phyloP scores from a whole-genome alignment of 1,284 basidiomycete genomes.

The Ganoderma lucidum region DNA sequence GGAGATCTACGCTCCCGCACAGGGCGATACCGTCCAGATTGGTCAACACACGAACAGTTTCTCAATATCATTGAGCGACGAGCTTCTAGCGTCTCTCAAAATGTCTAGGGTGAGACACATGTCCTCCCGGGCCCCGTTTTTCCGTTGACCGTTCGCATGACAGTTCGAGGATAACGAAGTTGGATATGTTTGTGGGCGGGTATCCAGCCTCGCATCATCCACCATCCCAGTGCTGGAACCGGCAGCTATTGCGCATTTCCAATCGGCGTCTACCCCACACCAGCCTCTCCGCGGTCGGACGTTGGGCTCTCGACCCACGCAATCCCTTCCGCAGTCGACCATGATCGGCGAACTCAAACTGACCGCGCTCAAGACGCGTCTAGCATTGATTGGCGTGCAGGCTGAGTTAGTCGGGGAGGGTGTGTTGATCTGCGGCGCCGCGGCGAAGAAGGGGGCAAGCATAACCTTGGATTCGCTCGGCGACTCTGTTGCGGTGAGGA shows the following conservation, averaged over 20 bases:
- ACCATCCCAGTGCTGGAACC: slow-evolving; percentile 75
- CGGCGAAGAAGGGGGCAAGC: slow-evolving; percentile 53
- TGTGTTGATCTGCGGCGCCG: slow-evolving; percentile 88
- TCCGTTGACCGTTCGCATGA: slow-evolving; percentile 17
- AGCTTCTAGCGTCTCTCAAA: slow-evolving; percentile 79
- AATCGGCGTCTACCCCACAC: slow-evolving; percentile 39
- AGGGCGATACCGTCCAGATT: slow-evolving; percentile 84
- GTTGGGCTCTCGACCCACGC: slow-evolving; percentile 67
- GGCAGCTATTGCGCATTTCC: slow-evolving; percentile 36
- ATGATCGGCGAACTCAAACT: slow-evolving; percentile 97
- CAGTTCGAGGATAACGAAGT: slow-evolving; percentile 99
- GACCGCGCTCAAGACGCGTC: slow-evolving; percentile 81
- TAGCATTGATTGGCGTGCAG: slow-evolving; percentile 79
- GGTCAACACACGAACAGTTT: slow-evolving; percentile 97
- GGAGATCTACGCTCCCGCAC: slow-evolving; percentile 85
- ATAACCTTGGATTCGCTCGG: slow-evolving; percentile 57
- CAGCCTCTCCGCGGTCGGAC: slow-evolving; percentile 48
- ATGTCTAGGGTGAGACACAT: slow-evolving; percentile 82
- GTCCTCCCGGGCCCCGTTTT: not conserved
- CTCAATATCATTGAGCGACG: slow-evolving; percentile 93
- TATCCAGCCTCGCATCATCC: slow-evolving; percentile 84
- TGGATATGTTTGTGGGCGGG: slow-evolving; percentile 87
- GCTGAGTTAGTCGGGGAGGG: slow-evolving; percentile 96
- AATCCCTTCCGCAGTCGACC: slow-evolving; percentile 81
- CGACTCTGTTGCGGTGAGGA: slow-evolving; percentile 87